A percentile compares a stretch with the other conserved stretches of the same genome.
Evolutionary conservation across 2,329 filamentous ascomycete species (phyloP).

Genomic region (Arthrobotrys sinensis): DNA sequence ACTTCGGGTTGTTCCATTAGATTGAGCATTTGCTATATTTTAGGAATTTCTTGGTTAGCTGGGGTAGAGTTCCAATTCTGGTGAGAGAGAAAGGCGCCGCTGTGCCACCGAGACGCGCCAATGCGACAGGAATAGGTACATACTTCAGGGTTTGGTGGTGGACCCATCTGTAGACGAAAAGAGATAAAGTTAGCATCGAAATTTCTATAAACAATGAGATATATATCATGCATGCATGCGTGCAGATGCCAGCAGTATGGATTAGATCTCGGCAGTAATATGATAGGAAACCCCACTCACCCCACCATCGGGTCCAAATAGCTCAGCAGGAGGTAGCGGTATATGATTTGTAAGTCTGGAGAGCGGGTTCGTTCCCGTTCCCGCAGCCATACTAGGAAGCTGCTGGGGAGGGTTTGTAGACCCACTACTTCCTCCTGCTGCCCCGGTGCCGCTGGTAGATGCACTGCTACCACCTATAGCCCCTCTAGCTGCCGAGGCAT

Average conservation of each 20-base stretch:
- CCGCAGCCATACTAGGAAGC: slow-evolving; percentile 83
- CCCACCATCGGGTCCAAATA: slow-evolving; percentile 94
- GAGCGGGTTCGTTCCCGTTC: slow-evolving; percentile 88
- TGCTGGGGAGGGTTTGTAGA: slow-evolving; percentile 68
- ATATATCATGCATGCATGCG: slow-evolving; percentile 23
- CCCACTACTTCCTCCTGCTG: slow-evolving; percentile 25
- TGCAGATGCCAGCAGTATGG: neutral
- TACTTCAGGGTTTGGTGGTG: slow-evolving; percentile 81
- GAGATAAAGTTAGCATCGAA: slow-evolving; percentile 46
- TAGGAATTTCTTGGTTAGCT: slow-evolving; percentile 1
- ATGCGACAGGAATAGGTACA: slow-evolving; percentile 23
- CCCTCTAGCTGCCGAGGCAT: slow-evolving; percentile 74
- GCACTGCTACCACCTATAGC: slow-evolving; percentile 63
- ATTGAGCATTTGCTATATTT: slow-evolving; percentile 75
- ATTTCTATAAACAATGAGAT: slow-evolving; percentile 10
- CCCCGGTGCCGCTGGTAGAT: slow-evolving; percentile 60
- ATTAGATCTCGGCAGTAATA: neutral
- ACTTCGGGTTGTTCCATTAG: slow-evolving; percentile 93
- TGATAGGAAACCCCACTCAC: slow-evolving; percentile 73
- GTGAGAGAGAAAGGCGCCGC: neutral
- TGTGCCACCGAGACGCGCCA: slow-evolving; percentile 14
- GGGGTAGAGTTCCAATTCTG: slow-evolving; percentile 3
- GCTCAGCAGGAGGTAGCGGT: slow-evolving; percentile 85
- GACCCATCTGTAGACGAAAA: slow-evolving; percentile 80
- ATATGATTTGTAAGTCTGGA: slow-evolving; percentile 94